Evolutionary conservation across 495 filamentous ascomycete species (phyloP).

Genomic region (Tuber borchii): DNA sequence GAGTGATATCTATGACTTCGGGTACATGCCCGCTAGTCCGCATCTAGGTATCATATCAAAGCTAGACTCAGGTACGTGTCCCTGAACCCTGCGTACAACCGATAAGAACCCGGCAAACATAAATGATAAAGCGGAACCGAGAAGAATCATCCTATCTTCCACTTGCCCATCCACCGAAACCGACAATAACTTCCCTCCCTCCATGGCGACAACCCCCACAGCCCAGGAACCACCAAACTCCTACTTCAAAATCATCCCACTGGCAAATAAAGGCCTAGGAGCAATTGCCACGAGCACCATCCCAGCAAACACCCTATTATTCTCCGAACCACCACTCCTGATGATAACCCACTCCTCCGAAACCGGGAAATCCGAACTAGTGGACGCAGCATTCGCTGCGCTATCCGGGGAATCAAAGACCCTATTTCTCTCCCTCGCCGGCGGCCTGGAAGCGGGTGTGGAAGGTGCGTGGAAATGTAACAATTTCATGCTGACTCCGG

Average conservation of each 20-base stretch:
- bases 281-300: constrained; percentile 30
- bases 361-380: constrained; percentile 12
- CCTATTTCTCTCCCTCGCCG: not conserved
- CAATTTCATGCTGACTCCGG: constrained; percentile 32
- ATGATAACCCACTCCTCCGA: constrained; percentile 9
- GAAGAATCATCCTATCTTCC: not conserved
- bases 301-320: constrained; percentile 27
- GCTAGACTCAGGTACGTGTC: not conserved
- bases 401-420: constrained; percentile 10
- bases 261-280: constrained; percentile 33
- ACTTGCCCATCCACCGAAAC: not conserved
- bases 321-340: constrained; percentile 29
- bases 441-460: constrained; percentile 12
- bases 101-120: not conserved
- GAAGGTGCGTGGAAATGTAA: constrained; percentile 37
- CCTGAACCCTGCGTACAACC: not conserved
- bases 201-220: not conserved
- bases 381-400: constrained; percentile 15
- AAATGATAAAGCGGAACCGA: not conserved
- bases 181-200: not conserved
- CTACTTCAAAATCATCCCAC: constrained; percentile 21
- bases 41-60: not conserved
- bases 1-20: not conserved
- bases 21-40: not conserved
- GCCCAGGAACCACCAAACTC: constrained; percentile 5